phyloP scores from a whole-genome alignment of 257 asterid species.

The Vinca minor region DNA sequence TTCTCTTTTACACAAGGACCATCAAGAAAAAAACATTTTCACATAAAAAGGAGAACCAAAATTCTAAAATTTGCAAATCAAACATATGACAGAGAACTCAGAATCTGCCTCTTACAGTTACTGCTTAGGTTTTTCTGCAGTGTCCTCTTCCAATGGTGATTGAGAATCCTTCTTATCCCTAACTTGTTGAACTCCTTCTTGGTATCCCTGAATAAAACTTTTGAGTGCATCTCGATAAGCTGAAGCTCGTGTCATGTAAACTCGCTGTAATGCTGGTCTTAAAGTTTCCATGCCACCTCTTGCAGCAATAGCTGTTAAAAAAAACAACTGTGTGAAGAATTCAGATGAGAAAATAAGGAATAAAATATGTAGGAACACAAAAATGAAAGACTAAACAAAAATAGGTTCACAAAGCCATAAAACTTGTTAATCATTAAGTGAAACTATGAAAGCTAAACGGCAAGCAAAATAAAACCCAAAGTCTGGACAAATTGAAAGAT shows the following conservation, averaged over 20 bases:
- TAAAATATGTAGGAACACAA: background rate
- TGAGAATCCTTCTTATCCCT: conserved; percentile 55
- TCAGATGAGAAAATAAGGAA: background rate
- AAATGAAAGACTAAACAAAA: background rate
- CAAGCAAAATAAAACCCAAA: background rate
- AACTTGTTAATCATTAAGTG: background rate
- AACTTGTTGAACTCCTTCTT: conserved; percentile 77
- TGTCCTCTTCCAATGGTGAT: conserved; percentile 26
- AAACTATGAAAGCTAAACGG: background rate
- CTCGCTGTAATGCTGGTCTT: conserved; percentile 78
- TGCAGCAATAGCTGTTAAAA: conserved; percentile 65
- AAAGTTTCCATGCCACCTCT: conserved; percentile 88
- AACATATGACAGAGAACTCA: background rate
- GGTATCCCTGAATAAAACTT: conserved; percentile 86
- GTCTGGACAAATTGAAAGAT: background rate
- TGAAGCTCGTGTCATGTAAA: conserved; percentile 89
- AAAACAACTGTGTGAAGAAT: conserved; percentile 5
- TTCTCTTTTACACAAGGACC: background rate
- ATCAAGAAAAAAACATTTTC: background rate
- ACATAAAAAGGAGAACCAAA: conserved; percentile 2
- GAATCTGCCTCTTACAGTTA: background rate
- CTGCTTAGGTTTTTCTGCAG: conserved; percentile 25
- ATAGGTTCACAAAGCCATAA: background rate
- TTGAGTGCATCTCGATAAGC: conserved; percentile 82
- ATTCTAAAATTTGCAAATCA: background rate